phyloP scores from a whole-genome alignment of 345 rosid species.

The Geranium brycei region DNA sequence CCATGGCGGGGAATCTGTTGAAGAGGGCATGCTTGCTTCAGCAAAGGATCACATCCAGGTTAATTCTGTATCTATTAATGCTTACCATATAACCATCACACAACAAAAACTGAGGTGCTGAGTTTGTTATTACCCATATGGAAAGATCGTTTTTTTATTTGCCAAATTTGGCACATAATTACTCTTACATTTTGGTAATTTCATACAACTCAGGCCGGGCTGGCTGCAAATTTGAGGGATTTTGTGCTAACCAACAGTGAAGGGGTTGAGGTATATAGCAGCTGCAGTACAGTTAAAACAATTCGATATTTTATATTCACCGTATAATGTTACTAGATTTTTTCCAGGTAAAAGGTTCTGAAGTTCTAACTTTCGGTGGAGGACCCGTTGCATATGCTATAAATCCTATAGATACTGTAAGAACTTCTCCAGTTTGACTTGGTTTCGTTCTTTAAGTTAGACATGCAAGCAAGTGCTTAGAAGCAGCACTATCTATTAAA shows the following conservation, averaged over 20 bases:
- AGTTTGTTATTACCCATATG: neutral
- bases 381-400: constrained; percentile 68
- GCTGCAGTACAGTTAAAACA: neutral
- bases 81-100: neutral
- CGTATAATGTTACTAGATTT: neutral
- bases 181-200: neutral
- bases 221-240: constrained; percentile 83
- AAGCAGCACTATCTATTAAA: no score
- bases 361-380: constrained; percentile 52
- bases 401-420: constrained; percentile 67
- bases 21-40: constrained; percentile 57
- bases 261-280: constrained; percentile 50
- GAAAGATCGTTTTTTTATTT: neutral
- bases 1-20: constrained; percentile 56
- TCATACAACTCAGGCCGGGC: constrained; percentile 43
- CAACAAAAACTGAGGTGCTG: neutral
- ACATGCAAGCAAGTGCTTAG: no score
- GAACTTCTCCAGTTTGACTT: constrained; percentile 6
- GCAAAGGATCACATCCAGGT: constrained; percentile 90
- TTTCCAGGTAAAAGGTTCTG: constrained; percentile 67
- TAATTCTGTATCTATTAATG: neutral
- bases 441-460: neutral
- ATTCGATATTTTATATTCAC: neutral
- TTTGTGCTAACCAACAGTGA: constrained; percentile 46
- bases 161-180: neutral